A percentile compares a stretch with the other conserved stretches of the same genome.
phyloP scores from a whole-genome alignment of 345 rosid genomes.

The Sisymbrium irio region DNA sequence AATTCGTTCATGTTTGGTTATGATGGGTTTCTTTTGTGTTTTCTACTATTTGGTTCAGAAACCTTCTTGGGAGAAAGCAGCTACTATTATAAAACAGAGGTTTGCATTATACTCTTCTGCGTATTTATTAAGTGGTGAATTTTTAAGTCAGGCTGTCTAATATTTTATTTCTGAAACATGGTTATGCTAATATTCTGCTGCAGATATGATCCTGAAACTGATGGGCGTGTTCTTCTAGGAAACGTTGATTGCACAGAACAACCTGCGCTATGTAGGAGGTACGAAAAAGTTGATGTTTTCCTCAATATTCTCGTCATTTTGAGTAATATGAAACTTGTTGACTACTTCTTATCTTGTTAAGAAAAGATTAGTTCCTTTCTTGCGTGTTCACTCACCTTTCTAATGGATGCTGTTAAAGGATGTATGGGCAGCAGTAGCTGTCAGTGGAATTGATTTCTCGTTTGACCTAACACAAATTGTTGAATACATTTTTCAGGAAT shows the following conservation, averaged over 20 bases:
- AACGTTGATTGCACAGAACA: slow-evolving; percentile 87
- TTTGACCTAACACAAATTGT: slow-evolving; percentile 3
- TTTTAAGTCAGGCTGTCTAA: slow-evolving; percentile 1
- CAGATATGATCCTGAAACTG: slow-evolving; percentile 91
- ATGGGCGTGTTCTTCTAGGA: slow-evolving; percentile 90
- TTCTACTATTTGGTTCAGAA: slow-evolving; percentile 49
- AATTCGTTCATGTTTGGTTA: slow-evolving; percentile 3
- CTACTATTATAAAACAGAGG: slow-evolving; percentile 78
- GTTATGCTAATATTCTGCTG: slow-evolving; percentile 17
- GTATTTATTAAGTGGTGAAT: slow-evolving; percentile 5
- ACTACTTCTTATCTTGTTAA: slow-evolving; percentile 14
- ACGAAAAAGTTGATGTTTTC: slow-evolving; percentile 18
- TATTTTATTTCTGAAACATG: slow-evolving; percentile 13
- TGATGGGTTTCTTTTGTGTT: slow-evolving; percentile 12
- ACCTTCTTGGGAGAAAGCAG: slow-evolving; percentile 97
- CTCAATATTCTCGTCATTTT: slow-evolving; percentile 10
- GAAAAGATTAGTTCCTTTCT: not conserved
- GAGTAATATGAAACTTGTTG: slow-evolving; percentile 1
- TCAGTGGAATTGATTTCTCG: not conserved
- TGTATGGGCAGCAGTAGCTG: slow-evolving; percentile 2
- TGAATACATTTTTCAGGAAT: slow-evolving; percentile 47
- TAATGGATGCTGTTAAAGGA: not conserved
- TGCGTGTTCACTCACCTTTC: not conserved
- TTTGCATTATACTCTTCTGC: slow-evolving; percentile 31
- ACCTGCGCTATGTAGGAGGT: slow-evolving; percentile 81